Conservation (phyloP, 1,284 basidiomycete species). For the Cryptococcus jaspeensis region DNA sequence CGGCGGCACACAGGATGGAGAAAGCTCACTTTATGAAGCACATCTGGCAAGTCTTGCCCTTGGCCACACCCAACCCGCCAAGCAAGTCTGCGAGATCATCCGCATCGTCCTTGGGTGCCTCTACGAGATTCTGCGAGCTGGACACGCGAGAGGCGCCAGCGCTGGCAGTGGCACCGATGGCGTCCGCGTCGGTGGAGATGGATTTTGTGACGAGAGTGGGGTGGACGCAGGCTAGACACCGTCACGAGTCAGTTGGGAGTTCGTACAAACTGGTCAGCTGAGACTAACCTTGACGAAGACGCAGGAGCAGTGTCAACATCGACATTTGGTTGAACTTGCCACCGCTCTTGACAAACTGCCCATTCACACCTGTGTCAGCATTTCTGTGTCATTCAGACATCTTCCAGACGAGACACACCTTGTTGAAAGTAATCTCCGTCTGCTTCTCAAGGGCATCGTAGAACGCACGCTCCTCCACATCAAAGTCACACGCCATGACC, state of each 20-base stretch:
- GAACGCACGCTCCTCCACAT: constrained; percentile 72
- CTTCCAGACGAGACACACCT: constrained; percentile 41
- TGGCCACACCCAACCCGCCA: constrained; percentile 64
- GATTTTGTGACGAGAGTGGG: constrained; percentile 75
- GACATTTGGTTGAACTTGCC: constrained; percentile 72
- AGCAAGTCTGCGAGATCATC: constrained; percentile 78
- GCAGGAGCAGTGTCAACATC: constrained; percentile 77
- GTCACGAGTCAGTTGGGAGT: background rate
- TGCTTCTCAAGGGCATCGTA: constrained; percentile 74
- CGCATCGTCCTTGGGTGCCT: constrained; percentile 53
- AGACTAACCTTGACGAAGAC: constrained; percentile 77
- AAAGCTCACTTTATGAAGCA: constrained; percentile 66
- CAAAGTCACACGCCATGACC: constrained; percentile 70
- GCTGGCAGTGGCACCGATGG: constrained; percentile 62
- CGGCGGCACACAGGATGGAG: background rate
- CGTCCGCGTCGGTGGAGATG: constrained; percentile 68
- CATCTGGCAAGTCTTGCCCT: constrained; percentile 66
- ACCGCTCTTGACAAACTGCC: constrained; percentile 58
- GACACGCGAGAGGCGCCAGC: constrained; percentile 30
- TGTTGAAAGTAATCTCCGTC: constrained; percentile 70
- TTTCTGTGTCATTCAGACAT: background rate
- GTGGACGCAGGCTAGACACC: constrained; percentile 74
- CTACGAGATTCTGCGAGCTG: no score
- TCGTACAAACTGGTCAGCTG: background rate
- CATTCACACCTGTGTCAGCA: background rate